These are phyloP conservation scores for Fusarium globosum DNA, from an alignment of 2,329 filamentous ascomycete genomes.

Conservation along the genomic window DNA sequence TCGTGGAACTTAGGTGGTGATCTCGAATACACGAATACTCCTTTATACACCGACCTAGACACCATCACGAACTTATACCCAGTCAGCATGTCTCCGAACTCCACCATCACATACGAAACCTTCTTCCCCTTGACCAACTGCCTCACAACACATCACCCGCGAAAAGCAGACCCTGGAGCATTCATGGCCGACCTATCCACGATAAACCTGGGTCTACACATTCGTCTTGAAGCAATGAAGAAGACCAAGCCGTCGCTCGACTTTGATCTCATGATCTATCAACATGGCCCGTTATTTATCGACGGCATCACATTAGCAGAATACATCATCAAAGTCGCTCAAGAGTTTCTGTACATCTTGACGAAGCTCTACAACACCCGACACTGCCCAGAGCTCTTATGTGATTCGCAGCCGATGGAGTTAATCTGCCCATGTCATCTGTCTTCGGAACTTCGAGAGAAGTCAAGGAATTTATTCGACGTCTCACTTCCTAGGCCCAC, in stretches of 20 bases:
- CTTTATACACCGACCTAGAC: not conserved
- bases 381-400: fast-evolving
- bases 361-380: fast-evolving
- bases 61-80: not conserved
- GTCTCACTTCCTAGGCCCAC: not conserved
- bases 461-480: fast-evolving
- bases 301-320: not conserved
- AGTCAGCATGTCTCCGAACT: fast-evolving
- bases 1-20: fast-evolving
- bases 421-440: not conserved
- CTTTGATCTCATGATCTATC: not conserved
- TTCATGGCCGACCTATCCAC: not conserved
- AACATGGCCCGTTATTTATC: not conserved
- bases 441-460: not conserved
- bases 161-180: not conserved
- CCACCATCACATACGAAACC: not conserved
- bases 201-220: not conserved
- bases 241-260: fast-evolving
- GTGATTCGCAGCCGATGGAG: not conserved
- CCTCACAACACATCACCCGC: not conserved
- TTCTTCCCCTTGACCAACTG: not conserved
- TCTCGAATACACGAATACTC: not conserved
- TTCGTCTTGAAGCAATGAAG: not conserved
- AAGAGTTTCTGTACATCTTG: not conserved
- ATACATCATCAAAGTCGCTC: not conserved